Conservation (phyloP, 345 rosid genomes). For the Trapa incisa region DNA sequence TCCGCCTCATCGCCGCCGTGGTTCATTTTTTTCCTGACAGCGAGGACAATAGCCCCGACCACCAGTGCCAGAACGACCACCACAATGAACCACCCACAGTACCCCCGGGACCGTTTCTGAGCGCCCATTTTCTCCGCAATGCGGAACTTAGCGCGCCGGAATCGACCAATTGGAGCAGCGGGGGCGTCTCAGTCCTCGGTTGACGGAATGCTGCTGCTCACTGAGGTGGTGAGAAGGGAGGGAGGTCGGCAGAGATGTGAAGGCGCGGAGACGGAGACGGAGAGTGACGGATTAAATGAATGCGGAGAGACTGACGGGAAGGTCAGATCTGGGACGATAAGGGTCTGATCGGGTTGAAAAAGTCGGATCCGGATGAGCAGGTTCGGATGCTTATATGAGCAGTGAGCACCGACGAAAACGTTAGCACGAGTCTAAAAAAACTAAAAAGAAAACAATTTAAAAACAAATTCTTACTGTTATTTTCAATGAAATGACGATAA, state of each 20-base stretch:
- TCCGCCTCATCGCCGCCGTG: slow-evolving; percentile 27
- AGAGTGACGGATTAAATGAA: slow-evolving; percentile 3
- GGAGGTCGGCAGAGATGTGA: background rate
- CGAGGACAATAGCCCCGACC: slow-evolving; percentile 42
- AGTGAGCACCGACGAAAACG: slow-evolving; percentile 1
- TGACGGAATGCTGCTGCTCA: background rate
- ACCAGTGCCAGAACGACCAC: slow-evolving; percentile 34
- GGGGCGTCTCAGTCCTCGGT: background rate
- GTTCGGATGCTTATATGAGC: background rate
- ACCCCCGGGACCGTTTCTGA: slow-evolving; percentile 49
- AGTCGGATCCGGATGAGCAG: background rate
- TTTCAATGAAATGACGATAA: background rate
- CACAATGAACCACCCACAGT: slow-evolving; percentile 63
- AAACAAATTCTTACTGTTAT: background rate
- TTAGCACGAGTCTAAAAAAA: background rate
- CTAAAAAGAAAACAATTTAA: background rate
- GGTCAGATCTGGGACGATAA: slow-evolving; percentile 4
- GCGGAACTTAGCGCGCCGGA: background rate
- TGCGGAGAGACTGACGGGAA: slow-evolving; percentile 1
- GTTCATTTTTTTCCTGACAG: slow-evolving; percentile 33
- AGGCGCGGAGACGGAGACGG: background rate
- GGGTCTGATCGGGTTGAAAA: slow-evolving; percentile 5
- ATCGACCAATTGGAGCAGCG: background rate
- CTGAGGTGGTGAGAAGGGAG: background rate
- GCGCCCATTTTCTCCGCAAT: slow-evolving; percentile 34